Percentiles rank a stretch among this genome's conserved stretches.
These are phyloP conservation scores for Dryas drummondii DNA, from an alignment of 306 rosid species.

Conservation along the genomic window DNA sequence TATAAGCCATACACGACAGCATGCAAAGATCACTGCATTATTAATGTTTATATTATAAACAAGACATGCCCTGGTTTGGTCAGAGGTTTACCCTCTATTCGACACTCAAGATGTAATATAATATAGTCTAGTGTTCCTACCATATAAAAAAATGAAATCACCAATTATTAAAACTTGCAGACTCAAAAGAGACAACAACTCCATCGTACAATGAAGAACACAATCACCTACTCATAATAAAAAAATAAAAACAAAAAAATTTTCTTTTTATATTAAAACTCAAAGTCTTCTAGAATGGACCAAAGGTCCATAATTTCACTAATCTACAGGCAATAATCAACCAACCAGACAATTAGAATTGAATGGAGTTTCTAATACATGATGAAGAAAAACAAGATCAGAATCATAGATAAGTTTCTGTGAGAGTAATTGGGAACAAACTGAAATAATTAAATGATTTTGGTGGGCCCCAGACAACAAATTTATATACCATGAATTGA, in stretches of 20 bases:
- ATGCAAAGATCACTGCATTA: conserved; percentile 23
- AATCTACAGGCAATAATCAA: conserved; percentile 8
- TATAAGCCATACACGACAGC: conserved; percentile 16
- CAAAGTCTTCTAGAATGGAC: conserved; percentile 19
- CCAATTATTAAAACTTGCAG: conserved; percentile 12
- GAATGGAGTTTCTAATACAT: background rate
- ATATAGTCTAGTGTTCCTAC: background rate
- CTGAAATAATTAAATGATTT: conserved; percentile 12
- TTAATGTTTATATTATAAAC: conserved; percentile 12
- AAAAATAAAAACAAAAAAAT: background rate
- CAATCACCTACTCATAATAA: conserved; percentile 19
- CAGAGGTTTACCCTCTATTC: conserved; percentile 29
- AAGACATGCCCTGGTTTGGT: conserved; percentile 32
- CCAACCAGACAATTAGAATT: conserved; percentile 8
- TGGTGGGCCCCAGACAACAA: conserved; percentile 46
- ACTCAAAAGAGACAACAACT: conserved; percentile 31
- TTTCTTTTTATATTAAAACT: background rate
- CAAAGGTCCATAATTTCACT: conserved; percentile 32
- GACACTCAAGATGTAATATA: conserved; percentile 3
- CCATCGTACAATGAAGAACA: conserved; percentile 33
- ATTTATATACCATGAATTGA: conserved; percentile 43
- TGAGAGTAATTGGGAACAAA: conserved; percentile 28
- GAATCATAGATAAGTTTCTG: conserved; percentile 7
- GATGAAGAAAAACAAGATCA: background rate
- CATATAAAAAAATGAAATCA: conserved; percentile 7